Evolutionary conservation across 257 asterid genomes (phyloP), one percentile per base, ranked within the genome.

Genomic region (Ajuga chamaepitys): DNA sequence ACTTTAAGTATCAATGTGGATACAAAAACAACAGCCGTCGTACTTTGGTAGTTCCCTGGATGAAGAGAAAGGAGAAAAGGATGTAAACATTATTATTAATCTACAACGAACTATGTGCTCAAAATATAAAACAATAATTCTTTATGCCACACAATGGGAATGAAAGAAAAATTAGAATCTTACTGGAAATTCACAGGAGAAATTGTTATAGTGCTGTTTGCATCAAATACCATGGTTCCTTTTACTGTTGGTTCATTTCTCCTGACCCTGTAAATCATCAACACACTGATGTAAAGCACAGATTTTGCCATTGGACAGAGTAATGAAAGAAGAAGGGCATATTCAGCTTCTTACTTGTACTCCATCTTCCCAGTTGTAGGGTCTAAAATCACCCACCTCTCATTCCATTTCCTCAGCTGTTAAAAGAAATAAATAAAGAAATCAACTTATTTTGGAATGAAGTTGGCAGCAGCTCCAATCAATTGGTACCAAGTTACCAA

Each of bases 321-420:
- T n/a, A 53, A 45, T 16, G 40, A 65, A 25, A 34, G 51, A 32
- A 48, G 58, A 52, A 22, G 69, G 35, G 57, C 13, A 40, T 11
- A 47, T 54, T 52, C 59, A 35, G 69, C 35, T 64, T 62, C 92
- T 78, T 81, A 94, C 99, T 94, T 94, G 84, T 94, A 94, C 76
- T 90, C 97, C 99, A 90, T 94, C 75, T 83, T 90, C 74, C 99
- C 97, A 52, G 99, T 88, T 66, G 99, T 90, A 64, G 99, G 97
- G 75, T 94, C 99, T 70, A 94, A 81, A 74, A 85, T 85, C 78
- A 94, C 95, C 99, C 99, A 94, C 83, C 99, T 85, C 78, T 94
- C 99, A 28, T 94, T 94, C 99, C 99, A 94, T 70, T 90, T 94
- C 78, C 90, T 79, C 69, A 94, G 85, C 99, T 94, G 84, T 75